phyloP scores from a whole-genome alignment of 106 monocot genomes.

The Dioscorea dumetorum region DNA sequence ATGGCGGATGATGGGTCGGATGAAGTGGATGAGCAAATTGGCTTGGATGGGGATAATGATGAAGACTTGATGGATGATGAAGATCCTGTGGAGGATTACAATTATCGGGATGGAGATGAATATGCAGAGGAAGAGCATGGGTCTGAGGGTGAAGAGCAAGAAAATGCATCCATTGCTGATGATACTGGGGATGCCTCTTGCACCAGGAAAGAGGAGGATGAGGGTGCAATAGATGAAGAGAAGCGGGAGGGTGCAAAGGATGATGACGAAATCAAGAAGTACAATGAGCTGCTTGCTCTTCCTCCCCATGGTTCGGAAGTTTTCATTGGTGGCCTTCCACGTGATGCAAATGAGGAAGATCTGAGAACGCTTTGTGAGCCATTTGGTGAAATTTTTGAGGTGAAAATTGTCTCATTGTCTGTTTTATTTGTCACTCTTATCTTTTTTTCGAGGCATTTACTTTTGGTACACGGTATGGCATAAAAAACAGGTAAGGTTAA shows the following conservation, averaged over 20 bases:
- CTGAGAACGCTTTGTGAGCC: slow-evolving; percentile 76
- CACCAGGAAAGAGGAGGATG: slow-evolving; percentile 8
- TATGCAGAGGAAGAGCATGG: slow-evolving; percentile 14
- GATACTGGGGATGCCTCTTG: slow-evolving; percentile 22
- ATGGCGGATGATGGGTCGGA: slow-evolving; percentile 62
- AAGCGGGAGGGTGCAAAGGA: slow-evolving; percentile 11
- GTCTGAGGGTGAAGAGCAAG: slow-evolving; percentile 13
- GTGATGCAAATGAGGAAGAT: slow-evolving; percentile 75
- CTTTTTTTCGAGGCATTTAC: slow-evolving; percentile 1
- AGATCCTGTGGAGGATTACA: slow-evolving; percentile 40
- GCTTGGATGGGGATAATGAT: slow-evolving; percentile 92
- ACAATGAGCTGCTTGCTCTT: slow-evolving; percentile 69
- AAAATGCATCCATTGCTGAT: slow-evolving; percentile 21
- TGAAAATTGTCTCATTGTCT: slow-evolving; percentile 6
- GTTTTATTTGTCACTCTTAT: slow-evolving; percentile 1
- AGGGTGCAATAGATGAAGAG: slow-evolving; percentile 20
- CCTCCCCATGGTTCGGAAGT: slow-evolving; percentile 97
- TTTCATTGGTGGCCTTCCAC: slow-evolving; percentile 85
- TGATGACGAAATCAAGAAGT: slow-evolving; percentile 59
- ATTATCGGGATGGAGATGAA: slow-evolving; percentile 14
- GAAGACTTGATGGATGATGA: slow-evolving; percentile 96
- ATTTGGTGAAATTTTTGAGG: slow-evolving; percentile 91
- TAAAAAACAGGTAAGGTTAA: slow-evolving; percentile 48
- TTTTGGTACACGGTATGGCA: slow-evolving; percentile 2
- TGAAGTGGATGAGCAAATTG: slow-evolving; percentile 82